Base-by-base conservation (phyloP, 208 protist species). In the Leishmania major region DNA sequence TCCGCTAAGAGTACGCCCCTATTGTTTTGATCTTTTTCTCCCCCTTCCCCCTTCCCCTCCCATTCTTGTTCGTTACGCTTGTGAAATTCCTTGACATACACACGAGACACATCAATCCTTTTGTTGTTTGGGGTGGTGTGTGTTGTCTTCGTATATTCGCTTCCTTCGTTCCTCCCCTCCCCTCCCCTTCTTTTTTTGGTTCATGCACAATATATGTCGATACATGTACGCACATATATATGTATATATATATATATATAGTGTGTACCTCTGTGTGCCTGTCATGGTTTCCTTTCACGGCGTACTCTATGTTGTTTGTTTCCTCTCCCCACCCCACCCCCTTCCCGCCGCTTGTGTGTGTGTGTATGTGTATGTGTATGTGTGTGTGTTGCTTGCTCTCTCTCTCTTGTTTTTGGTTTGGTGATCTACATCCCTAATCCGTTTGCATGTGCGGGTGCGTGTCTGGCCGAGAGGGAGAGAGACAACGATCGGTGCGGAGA, bases 181-280 rank as follows among this genome's bases (percentile, higher is more conserved):
- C n/a, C 55, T 72, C 19, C 51, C 15, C 19, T 51, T 51, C n/a
- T 77, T 40, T 77, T 72, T 77, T 72, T 47, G 37, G 17, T n/a
- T 45, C 72, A 25, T 75, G 17, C 67, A 31, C 7, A 15, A 13
- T 35, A n/a, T n/a, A 19, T 19, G 11, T 40, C 11, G 43, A 28
- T 28, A 40, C n/a, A 40, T 35, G 15, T 67, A 67, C 28, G 43
- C 13, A 67, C 0, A 67, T 1, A 40, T 13, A 31, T 43, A 67
- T 67, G 43, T 31, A 67, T 37, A 11, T 40, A 40, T 1, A 40
- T 37, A 13, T 40, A 40, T 40, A 40, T 40, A 3, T 40, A 40
- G 37, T 40, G 22, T 62, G 57, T 81, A 3, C 45, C 11, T 75
- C 45, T 71, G 66, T 71, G 28, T 71, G 66, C n/a, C 6, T 22